Base-by-base conservation (phyloP, 2,329 filamentous ascomycete genomes). In the Fusarium hainanense region DNA sequence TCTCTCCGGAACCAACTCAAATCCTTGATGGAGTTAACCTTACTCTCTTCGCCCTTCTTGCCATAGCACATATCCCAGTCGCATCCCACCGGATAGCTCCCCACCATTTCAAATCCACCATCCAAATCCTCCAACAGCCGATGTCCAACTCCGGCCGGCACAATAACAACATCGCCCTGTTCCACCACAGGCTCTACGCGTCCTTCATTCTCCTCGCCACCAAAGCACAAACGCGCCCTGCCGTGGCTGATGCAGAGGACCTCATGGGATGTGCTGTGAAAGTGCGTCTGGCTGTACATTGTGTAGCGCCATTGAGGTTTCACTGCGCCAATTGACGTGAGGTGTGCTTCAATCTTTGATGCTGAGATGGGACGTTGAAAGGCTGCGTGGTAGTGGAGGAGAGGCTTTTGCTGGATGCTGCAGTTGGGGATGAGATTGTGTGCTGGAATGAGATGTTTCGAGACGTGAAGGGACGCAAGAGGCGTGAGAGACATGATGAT, bases 1-100 rank as follows among this genome's bases (percentile, higher is more conserved):
- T 72, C 70, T 27, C 42, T 28, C 12, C 40, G 18, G n/a, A 72
- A 62, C 70, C 70, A 72, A 5, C 54, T 44, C 12, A 73, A 4
- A 2, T 32, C 10, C 6, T 63, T 34, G 2, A 73, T 71, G 1
- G 27, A 47, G 2, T 63, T 18, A 10, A 73, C 65, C 54, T 71
- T 73, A 0, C 25, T 34, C 21, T 72, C 57, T 20, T 74, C 90
- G 0, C 82, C 86, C 40, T 81, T 72, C 54, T 81, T 82, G 2
- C 90, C 90, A 80, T 92, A 91, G 71, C 90, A 92, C 90, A 93
- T 92, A 77, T 92, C 89, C 89, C 89, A 93, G 20, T 81, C 83
- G 18, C 80, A 80, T 0, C 84, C 85, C 25, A 69, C 79, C 0
- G 89, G 90, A 81, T 93, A 92, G 49, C 84, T 85, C 1, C 90